Evolutionary conservation across 1,284 basidiomycete genomes (phyloP), one percentile per base, ranked within the genome.

Genomic region (Coniferiporia sulphurascens): DNA sequence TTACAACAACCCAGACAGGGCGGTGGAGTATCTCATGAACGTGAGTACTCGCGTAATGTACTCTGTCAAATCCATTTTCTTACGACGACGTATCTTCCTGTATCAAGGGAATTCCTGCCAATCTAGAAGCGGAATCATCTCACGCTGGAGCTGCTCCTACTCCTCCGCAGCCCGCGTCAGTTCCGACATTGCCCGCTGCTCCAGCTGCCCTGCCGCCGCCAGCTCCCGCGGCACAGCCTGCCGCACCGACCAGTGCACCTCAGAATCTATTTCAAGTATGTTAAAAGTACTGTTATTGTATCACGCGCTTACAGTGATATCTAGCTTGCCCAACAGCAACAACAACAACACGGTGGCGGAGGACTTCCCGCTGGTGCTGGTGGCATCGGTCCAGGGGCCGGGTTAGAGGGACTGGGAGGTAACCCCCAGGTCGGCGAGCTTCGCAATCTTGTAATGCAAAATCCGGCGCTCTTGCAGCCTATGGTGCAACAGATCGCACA

Each of bases 1-100:
- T 70, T 99, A 86, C 77, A 99, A 99, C 76, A 99, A 99, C 74
- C 93, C 97, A 1, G 95, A 99, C 69, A 86, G 97, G 48, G 97
- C 97, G 6, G 95, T 95, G 32, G 97, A 99, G 73, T 99, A 99
- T 74, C 79, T 99, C 53, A 90, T 98, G 84, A 97, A 73, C 64
- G 95, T 95, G 67, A 68, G 88, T 78, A n/a, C 43, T 13, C 21
- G 53, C 21, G 27, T 17, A 19, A 22, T 52, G 15, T 61, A 35
- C 2, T 46, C 27, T 9, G 19, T 19, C 46, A 48, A 50, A 62
- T 56, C 22, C 52, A 35, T 15, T 41, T 8, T 3, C 38, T 41
- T 41, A 10, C 15, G 27, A 27, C 27, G 27, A 27, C 38, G 9
- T 41, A 10, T 8, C 38, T 41, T 41, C 38, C 1, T 8, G 9